These are phyloP conservation scores for Talaromyces sp. DNA, from an alignment of 2,329 filamentous ascomycete species.

Conservation along the genomic window DNA sequence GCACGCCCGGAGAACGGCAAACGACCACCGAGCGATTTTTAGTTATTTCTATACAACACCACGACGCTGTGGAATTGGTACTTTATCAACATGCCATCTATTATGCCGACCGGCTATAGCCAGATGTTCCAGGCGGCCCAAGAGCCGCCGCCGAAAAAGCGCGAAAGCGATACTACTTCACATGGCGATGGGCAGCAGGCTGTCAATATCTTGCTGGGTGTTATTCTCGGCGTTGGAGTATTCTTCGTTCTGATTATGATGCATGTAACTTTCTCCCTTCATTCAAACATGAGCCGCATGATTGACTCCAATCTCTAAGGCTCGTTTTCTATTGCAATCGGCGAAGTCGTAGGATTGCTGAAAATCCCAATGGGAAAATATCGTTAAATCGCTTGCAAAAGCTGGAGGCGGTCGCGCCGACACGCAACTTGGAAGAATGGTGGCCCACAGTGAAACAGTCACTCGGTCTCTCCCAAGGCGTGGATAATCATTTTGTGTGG, in stretches of 20 bases:
- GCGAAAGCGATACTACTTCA: not conserved
- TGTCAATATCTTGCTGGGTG: slow-evolving; percentile 19
- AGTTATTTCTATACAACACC: not conserved
- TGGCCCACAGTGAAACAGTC: slow-evolving; percentile 36
- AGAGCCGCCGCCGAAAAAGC: not conserved
- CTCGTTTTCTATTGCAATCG: slow-evolving; percentile 38
- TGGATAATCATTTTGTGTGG: slow-evolving; percentile 40
- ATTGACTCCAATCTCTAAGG: slow-evolving; percentile 20
- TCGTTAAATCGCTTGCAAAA: slow-evolving; percentile 34
- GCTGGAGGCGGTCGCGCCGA: slow-evolving; percentile 38
- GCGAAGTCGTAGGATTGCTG: slow-evolving; percentile 25
- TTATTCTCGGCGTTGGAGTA: slow-evolving; percentile 18
- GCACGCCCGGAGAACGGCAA: not conserved
- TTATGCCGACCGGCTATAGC: not conserved
- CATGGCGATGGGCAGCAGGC: slow-evolving; percentile 12
- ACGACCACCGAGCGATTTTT: not conserved
- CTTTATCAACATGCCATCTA: not conserved
- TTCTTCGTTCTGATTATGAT: slow-evolving; percentile 20
- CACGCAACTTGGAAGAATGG: slow-evolving; percentile 39
- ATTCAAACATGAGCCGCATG: not conserved
- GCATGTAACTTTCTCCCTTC: slow-evolving; percentile 10
- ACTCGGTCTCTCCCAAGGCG: slow-evolving; percentile 33
- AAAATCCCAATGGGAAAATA: slow-evolving; percentile 27
- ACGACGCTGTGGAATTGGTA: not conserved
- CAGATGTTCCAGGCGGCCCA: not conserved